A percentile compares a stretch with the other conserved stretches of the same genome.
Conservation (phyloP, 352 stramenopile species). For the Aphanomyces invadans region DNA sequence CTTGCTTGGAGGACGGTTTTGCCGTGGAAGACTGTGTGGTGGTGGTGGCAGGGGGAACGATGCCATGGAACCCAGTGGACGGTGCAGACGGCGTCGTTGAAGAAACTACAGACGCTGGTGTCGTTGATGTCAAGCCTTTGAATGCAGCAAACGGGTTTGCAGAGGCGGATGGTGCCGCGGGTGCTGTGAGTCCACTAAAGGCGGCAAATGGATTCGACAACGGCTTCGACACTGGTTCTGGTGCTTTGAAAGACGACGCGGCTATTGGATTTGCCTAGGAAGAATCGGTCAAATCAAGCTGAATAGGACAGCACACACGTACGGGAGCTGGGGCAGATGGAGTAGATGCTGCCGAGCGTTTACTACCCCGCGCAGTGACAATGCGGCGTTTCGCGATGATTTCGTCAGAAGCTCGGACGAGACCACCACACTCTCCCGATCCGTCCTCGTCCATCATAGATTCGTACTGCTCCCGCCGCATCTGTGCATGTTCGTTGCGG, state of each 20-base stretch:
- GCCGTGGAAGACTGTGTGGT: neutral
- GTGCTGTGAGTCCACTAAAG: conserved; percentile 45
- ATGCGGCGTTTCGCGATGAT: conserved; percentile 70
- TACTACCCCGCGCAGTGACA: conserved; percentile 46
- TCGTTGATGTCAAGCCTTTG: conserved; percentile 25
- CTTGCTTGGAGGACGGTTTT: neutral
- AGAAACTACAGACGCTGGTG: neutral
- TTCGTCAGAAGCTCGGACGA: conserved; percentile 60
- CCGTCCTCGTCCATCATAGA: conserved; percentile 36
- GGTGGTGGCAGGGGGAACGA: neutral
- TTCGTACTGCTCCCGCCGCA: conserved; percentile 81
- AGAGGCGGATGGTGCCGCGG: conserved; percentile 20
- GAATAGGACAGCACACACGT: neutral
- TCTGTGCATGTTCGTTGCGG: conserved; percentile 76
- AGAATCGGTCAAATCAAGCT: conserved; percentile 29
- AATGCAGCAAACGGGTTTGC: conserved; percentile 35
- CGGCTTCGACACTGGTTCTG: conserved; percentile 8
- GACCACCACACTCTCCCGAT: conserved; percentile 46
- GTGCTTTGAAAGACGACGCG: neutral
- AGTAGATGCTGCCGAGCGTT: conserved; percentile 26
- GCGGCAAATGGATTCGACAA: conserved; percentile 54
- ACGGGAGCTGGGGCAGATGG: conserved; percentile 26
- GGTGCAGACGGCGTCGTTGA: neutral
- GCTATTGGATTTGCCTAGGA: conserved; percentile 24
- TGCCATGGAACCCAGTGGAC: neutral